Percentiles rank a stretch among this genome's conserved stretches.
Conservation (phyloP, 371 early-diverging fungal species). For the Mortierella sp. region DNA sequence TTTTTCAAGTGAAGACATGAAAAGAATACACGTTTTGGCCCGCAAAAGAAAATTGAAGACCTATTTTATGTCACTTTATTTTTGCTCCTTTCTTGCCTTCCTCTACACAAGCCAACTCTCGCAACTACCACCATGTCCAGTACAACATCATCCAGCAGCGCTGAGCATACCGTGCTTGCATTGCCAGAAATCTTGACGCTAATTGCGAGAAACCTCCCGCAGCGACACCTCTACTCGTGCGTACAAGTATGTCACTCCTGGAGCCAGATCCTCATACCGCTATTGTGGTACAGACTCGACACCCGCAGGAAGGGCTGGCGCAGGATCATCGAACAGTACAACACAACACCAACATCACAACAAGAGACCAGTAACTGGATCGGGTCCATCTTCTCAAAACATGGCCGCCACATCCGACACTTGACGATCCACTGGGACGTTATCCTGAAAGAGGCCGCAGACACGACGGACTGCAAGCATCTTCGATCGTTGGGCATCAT, state of each 20-base stretch:
- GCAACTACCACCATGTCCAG: too few species aligned
- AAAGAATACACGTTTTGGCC: too few species aligned
- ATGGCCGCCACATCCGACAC: not conserved
- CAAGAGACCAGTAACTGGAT: not conserved
- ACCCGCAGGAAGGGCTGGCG: not conserved
- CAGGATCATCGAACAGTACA: not conserved
- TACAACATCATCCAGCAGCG: too few species aligned
- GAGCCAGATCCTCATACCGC: not conserved
- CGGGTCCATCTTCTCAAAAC: not conserved
- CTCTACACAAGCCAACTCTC: too few species aligned
- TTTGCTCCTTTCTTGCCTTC: too few species aligned
- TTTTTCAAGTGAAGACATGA: too few species aligned
- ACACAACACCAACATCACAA: not conserved
- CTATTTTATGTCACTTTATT: too few species aligned
- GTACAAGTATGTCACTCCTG: not conserved
- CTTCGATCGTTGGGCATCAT: too few species aligned
- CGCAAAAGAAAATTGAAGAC: too few species aligned
- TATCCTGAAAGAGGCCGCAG: not conserved
- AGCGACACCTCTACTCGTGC: not conserved
- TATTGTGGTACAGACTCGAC: not conserved
- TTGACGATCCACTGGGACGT: not conserved
- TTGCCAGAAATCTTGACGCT: too few species aligned
- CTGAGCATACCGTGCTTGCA: too few species aligned
- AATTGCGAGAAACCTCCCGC: too few species aligned
- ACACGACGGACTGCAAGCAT: not conserved